Evolutionary conservation across 305 asterid genomes (phyloP), one percentile per base, ranked within the genome.

Genomic region (Ilex paraguariensis): DNA sequence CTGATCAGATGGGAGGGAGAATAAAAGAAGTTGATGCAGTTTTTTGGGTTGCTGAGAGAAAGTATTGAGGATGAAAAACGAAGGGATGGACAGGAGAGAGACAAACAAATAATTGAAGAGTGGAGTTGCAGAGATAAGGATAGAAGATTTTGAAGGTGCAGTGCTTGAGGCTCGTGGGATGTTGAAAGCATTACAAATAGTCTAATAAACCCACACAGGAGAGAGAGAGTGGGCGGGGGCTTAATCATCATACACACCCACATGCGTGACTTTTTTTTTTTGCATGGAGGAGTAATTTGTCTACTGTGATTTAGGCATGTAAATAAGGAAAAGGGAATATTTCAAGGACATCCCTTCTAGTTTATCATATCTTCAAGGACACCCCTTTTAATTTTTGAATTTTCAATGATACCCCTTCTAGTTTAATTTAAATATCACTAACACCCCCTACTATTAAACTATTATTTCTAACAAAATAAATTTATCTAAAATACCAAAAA

Each of bases 141-240:
- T 74, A 71, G 73, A 59, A 57, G 78, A 73, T 67, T 46, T 67
- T 60, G 61, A 60, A 46, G 54, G 39, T 50, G 72, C 62, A 63
- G 57, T 54, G 66, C 28, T 21, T 49, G 63, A 65, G 74, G 75
- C 82, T 73, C 75, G 75, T 87, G 92, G 85, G 80, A 59, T 84
- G 95, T 77, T 77, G 67, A 72, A 65, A 67, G 61, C 66, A 73
- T 66, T 70, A 69, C 68, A 53, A 70, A 68, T 72, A 67, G 54
- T 54, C 31, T 40, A 54, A 64, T 65, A 40, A 36, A 36, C 9
- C 42, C 42, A 51, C 32, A 61, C 57, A 59, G 53, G 55, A 63
- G 46, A 59, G 58, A 40, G 45, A 11, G 54, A 45, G 42, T 3
- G 6, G 6, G 42, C 1, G 4, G 6, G 42, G 1, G 6, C 7